These are phyloP conservation scores for Seiridium unicorne DNA, from an alignment of 2,329 filamentous ascomycete genomes.

Conservation along the genomic window DNA sequence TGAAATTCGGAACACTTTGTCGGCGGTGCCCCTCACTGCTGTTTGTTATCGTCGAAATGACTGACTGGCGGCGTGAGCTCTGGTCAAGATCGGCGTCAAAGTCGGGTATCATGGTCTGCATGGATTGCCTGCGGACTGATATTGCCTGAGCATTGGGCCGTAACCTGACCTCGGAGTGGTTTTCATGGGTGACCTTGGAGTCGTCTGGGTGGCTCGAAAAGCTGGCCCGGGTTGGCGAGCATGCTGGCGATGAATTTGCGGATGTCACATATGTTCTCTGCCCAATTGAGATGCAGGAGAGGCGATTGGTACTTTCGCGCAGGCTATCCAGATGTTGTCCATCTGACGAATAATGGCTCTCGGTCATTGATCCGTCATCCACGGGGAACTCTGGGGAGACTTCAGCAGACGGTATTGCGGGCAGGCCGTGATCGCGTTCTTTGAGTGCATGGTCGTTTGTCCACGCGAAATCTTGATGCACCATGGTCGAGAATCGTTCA, in stretches of 20 bases:
- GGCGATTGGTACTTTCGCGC: constrained; percentile 48
- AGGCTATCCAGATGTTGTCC: constrained; percentile 57
- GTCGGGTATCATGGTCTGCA: constrained; percentile 44
- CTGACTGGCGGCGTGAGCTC: constrained; percentile 24
- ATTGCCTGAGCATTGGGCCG: constrained; percentile 55
- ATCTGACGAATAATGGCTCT: constrained; percentile 57
- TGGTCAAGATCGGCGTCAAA: constrained; percentile 35
- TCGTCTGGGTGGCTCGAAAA: constrained; percentile 42
- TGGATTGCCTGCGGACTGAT: constrained; percentile 48
- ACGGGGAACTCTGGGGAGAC: constrained; percentile 38
- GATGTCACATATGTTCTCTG: constrained; percentile 61
- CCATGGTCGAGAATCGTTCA: constrained; percentile 40
- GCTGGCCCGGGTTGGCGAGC: constrained; percentile 53
- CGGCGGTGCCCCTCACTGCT: constrained; percentile 24
- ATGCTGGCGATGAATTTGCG: constrained; percentile 54
- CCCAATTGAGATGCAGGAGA: constrained; percentile 60
- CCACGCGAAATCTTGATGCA: constrained; percentile 35
- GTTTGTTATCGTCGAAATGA: constrained; percentile 11
- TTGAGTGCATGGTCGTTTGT: constrained; percentile 21
- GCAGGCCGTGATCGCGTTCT: constrained; percentile 23
- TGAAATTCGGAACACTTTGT: constrained; percentile 49
- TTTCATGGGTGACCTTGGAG: constrained; percentile 21
- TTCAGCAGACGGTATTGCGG: constrained; percentile 25
- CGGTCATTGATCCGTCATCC: constrained; percentile 57
- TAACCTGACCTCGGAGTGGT: constrained; percentile 35